Evolutionary conservation across 805 yeast genomes (phyloP).

Genomic region (Yamadazyma ubonensis): DNA sequence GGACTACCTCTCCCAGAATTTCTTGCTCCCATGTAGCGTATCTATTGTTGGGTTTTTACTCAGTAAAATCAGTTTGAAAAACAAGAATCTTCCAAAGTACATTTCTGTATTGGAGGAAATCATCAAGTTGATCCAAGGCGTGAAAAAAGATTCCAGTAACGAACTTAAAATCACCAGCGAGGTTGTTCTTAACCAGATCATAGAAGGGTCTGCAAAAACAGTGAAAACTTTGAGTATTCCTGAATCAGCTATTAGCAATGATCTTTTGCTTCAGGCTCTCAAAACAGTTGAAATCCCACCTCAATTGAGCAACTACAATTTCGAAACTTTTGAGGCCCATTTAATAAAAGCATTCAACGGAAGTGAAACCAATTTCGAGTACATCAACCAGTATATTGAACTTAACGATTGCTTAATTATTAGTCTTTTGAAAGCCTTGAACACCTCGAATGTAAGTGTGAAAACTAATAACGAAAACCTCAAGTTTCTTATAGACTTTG

Average conservation of each 20-base stretch:
- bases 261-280: neutral
- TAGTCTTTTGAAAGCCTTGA: slow-evolving; percentile 2
- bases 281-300: slow-evolving; percentile 3
- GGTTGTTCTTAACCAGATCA: slow-evolving; percentile 24
- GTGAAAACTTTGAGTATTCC: slow-evolving; percentile 4
- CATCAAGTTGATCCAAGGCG: slow-evolving; percentile 22
- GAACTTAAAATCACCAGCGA: slow-evolving; percentile 21
- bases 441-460: slow-evolving; percentile 3
- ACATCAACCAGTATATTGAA: slow-evolving; percentile 10
- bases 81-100: slow-evolving; percentile 16
- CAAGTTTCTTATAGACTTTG: slow-evolving; percentile 24
- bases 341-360: slow-evolving; percentile 14
- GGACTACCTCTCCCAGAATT: slow-evolving; percentile 83
- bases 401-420: slow-evolving; percentile 5
- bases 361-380: slow-evolving; percentile 4
- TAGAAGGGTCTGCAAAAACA: slow-evolving; percentile 17
- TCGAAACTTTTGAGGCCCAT: slow-evolving; percentile 14
- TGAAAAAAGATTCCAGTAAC: slow-evolving; percentile 17
- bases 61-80: slow-evolving; percentile 15
- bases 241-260: neutral
- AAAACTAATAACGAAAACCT: slow-evolving; percentile 25
- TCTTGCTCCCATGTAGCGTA: slow-evolving; percentile 55
- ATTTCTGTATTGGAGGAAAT: slow-evolving; percentile 26
- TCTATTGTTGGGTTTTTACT: slow-evolving; percentile 35
- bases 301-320: slow-evolving; percentile 1